A percentile compares a stretch with the other conserved stretches of the same genome.
These are phyloP conservation scores for Claviceps fusiformis DNA, from an alignment of 2,329 filamentous ascomycete genomes.

Conservation along the genomic window DNA sequence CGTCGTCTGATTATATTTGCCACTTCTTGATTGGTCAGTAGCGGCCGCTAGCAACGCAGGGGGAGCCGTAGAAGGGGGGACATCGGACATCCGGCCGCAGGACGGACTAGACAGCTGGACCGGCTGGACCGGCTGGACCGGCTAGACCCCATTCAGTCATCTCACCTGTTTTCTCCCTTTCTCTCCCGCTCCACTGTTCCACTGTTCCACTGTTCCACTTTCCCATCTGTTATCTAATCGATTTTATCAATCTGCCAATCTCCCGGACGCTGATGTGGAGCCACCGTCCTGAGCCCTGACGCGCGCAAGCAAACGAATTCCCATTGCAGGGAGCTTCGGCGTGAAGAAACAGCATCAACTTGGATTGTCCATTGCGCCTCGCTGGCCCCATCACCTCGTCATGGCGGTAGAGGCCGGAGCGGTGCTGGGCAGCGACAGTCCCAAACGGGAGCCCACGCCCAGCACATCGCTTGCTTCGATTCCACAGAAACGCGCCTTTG, in stretches of 20 bases:
- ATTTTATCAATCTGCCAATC: conserved; percentile 5
- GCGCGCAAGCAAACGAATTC: not conserved
- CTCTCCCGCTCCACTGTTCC: not conserved
- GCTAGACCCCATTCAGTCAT: conserved; percentile 8
- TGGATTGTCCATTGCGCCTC: too few species aligned
- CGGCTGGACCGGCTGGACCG: not conserved
- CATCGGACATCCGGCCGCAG: conserved; percentile 9
- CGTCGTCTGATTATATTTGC: conserved; percentile 7
- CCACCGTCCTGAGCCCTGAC: not conserved
- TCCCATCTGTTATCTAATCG: conserved; percentile 6
- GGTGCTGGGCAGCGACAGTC: conserved; percentile 23
- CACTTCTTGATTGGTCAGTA: conserved; percentile 7
- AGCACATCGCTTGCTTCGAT: conserved; percentile 31
- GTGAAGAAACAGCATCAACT: not conserved
- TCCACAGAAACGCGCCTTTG: conserved; percentile 51
- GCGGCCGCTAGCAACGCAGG: conserved; percentile 2
- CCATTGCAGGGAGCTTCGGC: not conserved
- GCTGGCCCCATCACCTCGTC: not conserved
- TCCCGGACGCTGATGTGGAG: not conserved
- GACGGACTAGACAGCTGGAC: not conserved
- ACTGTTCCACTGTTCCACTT: not conserved
- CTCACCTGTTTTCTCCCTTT: not conserved
- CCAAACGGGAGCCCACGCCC: conserved; percentile 28
- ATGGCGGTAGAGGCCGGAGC: conserved; percentile 11
- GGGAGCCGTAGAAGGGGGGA: not conserved